phyloP scores from a whole-genome alignment of 208 protist genomes.

The Trypanosoma avium region DNA sequence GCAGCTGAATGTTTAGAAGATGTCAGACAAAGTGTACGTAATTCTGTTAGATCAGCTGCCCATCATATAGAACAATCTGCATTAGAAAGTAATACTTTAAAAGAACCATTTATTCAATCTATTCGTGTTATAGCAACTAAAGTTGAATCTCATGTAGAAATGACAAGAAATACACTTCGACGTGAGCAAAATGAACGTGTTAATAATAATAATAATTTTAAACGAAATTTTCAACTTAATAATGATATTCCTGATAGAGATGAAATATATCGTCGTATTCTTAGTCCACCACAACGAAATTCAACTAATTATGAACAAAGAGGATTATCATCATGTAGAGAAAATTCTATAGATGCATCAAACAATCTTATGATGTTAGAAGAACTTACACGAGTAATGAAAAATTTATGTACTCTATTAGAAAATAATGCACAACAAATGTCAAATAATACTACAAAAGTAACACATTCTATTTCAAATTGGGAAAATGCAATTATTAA shows the following conservation, averaged over 20 bases:
- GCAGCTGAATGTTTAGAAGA: constrained; percentile 21
- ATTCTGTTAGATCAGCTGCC: constrained; percentile 9
- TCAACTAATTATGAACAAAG: background rate
- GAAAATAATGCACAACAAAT: constrained; percentile 39
- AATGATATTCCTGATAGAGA: background rate
- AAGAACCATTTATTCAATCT: constrained; percentile 36
- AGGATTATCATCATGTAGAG: background rate
- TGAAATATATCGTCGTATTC: constrained; percentile 11
- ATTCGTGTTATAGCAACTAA: constrained; percentile 43
- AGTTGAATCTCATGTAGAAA: constrained; percentile 55
- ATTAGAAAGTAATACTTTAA: constrained; percentile 22
- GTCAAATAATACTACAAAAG: constrained; percentile 8
- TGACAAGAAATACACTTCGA: constrained; percentile 1
- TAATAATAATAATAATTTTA: background rate
- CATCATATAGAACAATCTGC: constrained; percentile 9
- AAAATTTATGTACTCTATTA: constrained; percentile 48
- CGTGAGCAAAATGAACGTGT: background rate
- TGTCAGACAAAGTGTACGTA: constrained; percentile 10
- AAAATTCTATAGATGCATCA: background rate
- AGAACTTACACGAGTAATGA: constrained; percentile 39
- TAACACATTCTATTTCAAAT: constrained; percentile 19
- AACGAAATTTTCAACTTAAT: background rate
- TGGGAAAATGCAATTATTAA: constrained; percentile 32
- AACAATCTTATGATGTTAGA: constrained; percentile 18
- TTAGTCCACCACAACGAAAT: constrained; percentile 4